Evolutionary conservation across 2,329 filamentous ascomycete species (phyloP), one percentile per base, ranked within the genome.

Genomic region (Juglanconis sp.): DNA sequence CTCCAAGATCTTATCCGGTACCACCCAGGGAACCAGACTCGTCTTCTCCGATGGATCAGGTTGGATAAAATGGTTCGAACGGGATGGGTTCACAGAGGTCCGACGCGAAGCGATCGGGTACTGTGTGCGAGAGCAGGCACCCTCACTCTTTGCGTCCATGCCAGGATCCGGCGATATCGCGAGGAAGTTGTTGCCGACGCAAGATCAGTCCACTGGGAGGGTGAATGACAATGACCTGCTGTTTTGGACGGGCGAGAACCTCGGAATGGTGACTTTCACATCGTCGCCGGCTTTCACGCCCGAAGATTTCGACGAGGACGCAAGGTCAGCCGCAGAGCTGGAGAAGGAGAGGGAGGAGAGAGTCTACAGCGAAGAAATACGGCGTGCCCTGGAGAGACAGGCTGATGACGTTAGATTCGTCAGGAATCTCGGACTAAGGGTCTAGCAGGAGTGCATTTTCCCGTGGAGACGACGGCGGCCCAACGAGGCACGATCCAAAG

Each of bases 1-100:
- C 47, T 90, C 91, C 8, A 95, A 95, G 69, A 79, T 98, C 1
- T 79, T 98, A 11, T 91, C 90, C 0, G 89, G 95, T 0, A 85
- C 87, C 4, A 87, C 87, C 15, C 94, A 98, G 65, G 94, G 94
- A 4, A 89, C 88, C 7, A 83, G 90, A 4, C 82, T 97, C 36
- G 91, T 92, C 17, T 90, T 90, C 65, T 91, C 91, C 2, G 94
- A 98, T 68, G 90, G 90, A 1, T 86, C 91, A 31, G 94, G 94
- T 0, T 86, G 88, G 54, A 73, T 98, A 64, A 94, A 92, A 71
- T 98, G 94, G 93, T 86, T 96, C 49, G 94, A 98, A 73, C 82
- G 93, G 40, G 92, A 97, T 69, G 92, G 90, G 0, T 79, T 81
- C 62, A 87, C 84, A 5, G 83, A 87, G 65, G 81, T 83, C 47